Conservation (phyloP, 2,329 filamentous ascomycete genomes). For the Hypoxylon sp. region DNA sequence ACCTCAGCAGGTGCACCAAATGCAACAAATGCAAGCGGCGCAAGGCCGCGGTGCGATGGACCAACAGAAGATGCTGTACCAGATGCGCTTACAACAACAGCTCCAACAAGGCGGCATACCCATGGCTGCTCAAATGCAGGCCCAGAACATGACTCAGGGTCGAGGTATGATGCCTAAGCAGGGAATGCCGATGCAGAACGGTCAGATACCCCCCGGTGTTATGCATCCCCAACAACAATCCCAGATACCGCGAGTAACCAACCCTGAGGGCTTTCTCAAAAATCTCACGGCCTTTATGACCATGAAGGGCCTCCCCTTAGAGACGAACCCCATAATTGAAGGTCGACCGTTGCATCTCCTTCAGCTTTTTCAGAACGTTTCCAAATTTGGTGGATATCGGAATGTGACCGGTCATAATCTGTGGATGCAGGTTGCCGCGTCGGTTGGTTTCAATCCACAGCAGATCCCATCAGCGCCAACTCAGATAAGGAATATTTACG, state of each 20-base stretch:
- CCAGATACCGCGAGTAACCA: conserved; percentile 59
- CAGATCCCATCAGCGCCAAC: conserved; percentile 77
- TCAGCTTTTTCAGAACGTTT: conserved; percentile 82
- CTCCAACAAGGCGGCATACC: conserved; percentile 73
- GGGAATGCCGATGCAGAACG: conserved; percentile 67
- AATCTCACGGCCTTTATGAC: conserved; percentile 84
- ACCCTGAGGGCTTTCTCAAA: conserved; percentile 80
- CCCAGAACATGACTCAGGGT: conserved; percentile 57
- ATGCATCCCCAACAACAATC: conserved; percentile 65
- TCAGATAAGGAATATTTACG: conserved; percentile 81
- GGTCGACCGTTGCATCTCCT: conserved; percentile 82
- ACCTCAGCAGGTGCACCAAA: conserved; percentile 63
- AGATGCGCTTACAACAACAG: conserved; percentile 87
- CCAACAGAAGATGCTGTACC: conserved; percentile 81
- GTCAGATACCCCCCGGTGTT: conserved; percentile 66
- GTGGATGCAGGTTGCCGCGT: conserved; percentile 81
- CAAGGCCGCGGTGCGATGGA: conserved; percentile 72
- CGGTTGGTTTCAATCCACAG: conserved; percentile 72
- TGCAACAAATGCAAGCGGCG: conserved; percentile 61
- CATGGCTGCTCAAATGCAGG: conserved; percentile 67
- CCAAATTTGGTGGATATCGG: conserved; percentile 83
- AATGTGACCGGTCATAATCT: conserved; percentile 77
- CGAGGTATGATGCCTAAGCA: conserved; percentile 70
- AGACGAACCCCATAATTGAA: conserved; percentile 79
- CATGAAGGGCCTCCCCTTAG: conserved; percentile 79